Percentiles rank a stretch among this genome's conserved stretches.
Evolutionary conservation across 306 rosid genomes (phyloP).

Genomic region (Crotalaria pallida): DNA sequence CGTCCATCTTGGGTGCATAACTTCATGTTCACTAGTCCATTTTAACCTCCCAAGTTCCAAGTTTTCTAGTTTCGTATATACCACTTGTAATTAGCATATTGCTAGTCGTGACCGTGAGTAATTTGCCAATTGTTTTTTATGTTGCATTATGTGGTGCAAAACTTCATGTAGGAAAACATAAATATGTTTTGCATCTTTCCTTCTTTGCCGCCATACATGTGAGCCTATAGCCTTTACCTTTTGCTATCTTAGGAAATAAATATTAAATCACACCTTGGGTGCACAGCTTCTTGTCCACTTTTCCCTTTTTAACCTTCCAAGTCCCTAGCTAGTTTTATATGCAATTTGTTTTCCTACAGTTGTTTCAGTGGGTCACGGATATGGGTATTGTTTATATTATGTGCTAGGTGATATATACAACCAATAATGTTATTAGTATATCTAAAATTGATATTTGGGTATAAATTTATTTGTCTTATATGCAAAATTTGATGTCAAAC

Average conservation of each 20-base stretch:
- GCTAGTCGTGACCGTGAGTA: too few species aligned
- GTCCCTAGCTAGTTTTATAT: background rate
- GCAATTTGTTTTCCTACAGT: background rate
- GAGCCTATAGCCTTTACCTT: background rate
- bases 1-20: background rate
- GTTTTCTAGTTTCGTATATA: background rate
- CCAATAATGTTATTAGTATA: too few species aligned
- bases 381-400: background rate
- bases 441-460: too few species aligned
- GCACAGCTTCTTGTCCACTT: background rate
- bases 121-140: too few species aligned
- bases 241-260: constrained; percentile 13
- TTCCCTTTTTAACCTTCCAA: background rate
- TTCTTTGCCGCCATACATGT: constrained; percentile 11
- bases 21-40: background rate
- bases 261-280: background rate
- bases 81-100: background rate
- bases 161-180: too few species aligned
- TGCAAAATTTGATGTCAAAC: too few species aligned
- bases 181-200: background rate
- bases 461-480: too few species aligned
- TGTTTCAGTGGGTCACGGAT: constrained; percentile 6
- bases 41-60: background rate
- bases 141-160: too few species aligned
- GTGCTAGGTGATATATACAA: background rate